Percentiles rank a stretch among this genome's conserved stretches.
Conservation (phyloP, 192 early-diverging fungal species). For the Entophlyctis helioformis region DNA sequence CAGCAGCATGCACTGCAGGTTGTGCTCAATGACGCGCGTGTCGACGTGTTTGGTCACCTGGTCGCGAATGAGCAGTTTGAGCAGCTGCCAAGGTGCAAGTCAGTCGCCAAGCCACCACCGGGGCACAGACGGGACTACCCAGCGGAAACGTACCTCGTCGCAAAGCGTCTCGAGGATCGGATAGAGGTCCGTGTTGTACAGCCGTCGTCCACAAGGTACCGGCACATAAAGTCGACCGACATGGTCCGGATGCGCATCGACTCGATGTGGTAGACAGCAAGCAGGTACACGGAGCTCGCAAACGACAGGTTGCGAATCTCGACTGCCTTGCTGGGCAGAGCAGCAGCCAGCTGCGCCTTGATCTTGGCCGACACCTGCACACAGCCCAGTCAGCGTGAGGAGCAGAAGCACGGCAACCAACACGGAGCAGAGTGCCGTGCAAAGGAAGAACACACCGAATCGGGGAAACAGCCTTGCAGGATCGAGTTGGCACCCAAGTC, state of each 20-base stretch:
- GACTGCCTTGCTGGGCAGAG: constrained; percentile 39
- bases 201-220: constrained; percentile 82
- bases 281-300: constrained; percentile 65
- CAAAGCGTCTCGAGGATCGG: constrained; percentile 67
- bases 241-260: constrained; percentile 45
- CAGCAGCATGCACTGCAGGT: constrained; percentile 26
- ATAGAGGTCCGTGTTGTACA: constrained; percentile 62
- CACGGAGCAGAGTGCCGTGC: not conserved
- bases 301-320: constrained; percentile 54
- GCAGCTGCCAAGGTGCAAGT: not conserved
- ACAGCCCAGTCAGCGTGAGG: constrained; percentile 10
- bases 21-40: constrained; percentile 1
- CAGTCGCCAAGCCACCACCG: not conserved
- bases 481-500: constrained; percentile 83
- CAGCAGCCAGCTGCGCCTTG: constrained; percentile 37
- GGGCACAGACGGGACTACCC: not conserved
- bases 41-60: not conserved
- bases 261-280: constrained; percentile 78
- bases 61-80: constrained; percentile 1
- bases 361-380: constrained; percentile 41
- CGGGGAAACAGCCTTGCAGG: constrained; percentile 43
- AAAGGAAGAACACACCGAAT: constrained; percentile 19
- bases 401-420: too few species aligned
- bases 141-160: constrained; percentile 25
- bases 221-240: constrained; percentile 50